Base-by-base conservation (phyloP, 371 early-diverging fungal genomes). In the Rhizopus stolonifer region DNA sequence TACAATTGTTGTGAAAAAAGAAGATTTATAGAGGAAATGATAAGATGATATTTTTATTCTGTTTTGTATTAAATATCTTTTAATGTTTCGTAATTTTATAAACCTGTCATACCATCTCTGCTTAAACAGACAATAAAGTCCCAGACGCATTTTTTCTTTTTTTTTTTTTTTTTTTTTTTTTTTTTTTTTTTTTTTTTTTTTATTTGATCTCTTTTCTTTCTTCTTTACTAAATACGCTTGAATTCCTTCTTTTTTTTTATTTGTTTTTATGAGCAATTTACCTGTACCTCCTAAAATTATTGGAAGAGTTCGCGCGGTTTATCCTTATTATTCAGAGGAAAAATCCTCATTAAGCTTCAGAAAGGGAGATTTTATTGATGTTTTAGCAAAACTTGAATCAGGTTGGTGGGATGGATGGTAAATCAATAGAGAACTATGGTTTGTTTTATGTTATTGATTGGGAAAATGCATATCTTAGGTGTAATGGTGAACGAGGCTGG, bases 401-500 rank as follows among this genome's bases (percentile, higher is more conserved):
- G 95, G 95, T 8, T 95, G 95, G 95, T 95, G 95, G 95, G 88
- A 93, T 67, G 91, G 90, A 24, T 68, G 76, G 76, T 84, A 22
- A 48, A 42, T 21, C 26, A 34, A 40, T 25, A 25, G 11, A 29
- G 21, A 31, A 21, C 2, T 9, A 29, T 29, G 29, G 1, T 29
- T 11, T 29, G 9, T 9, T 29, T 1, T 29, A 47, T 32, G 29
- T 9, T 32, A 31, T 10, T 39, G 13, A 23, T 34, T 24, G n/a
- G n/a, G n/a, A n/a, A 10, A 29, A 24, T 25, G 14, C 3, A 11
- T 43, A 23, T 6, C 2, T 8, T 52, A 73, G 74, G 67, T 74
- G 83, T 58, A 76, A 79, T 57, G 82, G 77, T 36, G 57, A 63
- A 54, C 76, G 83, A 53, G 93, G 93, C 24, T 93, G 93, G 93